Conservation (phyloP, 83 land plant genomes). For the Larix sibirica region DNA sequence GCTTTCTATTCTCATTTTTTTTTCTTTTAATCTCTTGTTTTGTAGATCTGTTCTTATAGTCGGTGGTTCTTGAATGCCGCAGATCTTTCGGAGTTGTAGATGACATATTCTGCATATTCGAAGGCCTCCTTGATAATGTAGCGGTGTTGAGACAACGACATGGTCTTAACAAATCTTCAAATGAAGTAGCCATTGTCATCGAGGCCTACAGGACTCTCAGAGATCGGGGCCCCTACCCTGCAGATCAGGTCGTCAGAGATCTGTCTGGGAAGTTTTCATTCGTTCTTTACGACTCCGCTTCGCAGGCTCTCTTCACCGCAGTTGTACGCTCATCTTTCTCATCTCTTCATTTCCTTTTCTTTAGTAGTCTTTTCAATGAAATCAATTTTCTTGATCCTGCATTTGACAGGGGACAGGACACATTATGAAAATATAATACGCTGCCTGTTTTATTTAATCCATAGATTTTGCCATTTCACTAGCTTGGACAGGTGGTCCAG, state of each 20-base stretch:
- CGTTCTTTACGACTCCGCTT: conserved; percentile 53
- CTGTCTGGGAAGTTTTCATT: conserved; percentile 67
- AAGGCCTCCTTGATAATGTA: conserved; percentile 73
- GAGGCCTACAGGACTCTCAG: conserved; percentile 78
- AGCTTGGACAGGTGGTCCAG: too few relatives aligned
- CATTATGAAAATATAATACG: too few relatives aligned
- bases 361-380: too few relatives aligned
- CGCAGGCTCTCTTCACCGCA: conserved; percentile 52
- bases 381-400: too few relatives aligned
- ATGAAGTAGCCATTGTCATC: conserved; percentile 64
- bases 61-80: not conserved
- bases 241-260: conserved; percentile 69
- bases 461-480: too few relatives aligned
- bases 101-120: conserved; percentile 79
- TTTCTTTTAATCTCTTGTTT: not conserved
- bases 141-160: conserved; percentile 63
- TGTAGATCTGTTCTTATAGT: not conserved
- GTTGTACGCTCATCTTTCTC: conserved; percentile 27
- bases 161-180: conserved; percentile 17
- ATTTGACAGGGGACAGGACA: too few relatives aligned
- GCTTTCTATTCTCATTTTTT: conserved; percentile 8
- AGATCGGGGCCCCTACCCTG: conserved; percentile 82
- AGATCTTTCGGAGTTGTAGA: conserved; percentile 78
- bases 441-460: too few relatives aligned
- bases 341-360: not conserved